Evolutionary conservation across 805 yeast species (phyloP).

Genomic region (Kodamaea nitidulidarum): DNA sequence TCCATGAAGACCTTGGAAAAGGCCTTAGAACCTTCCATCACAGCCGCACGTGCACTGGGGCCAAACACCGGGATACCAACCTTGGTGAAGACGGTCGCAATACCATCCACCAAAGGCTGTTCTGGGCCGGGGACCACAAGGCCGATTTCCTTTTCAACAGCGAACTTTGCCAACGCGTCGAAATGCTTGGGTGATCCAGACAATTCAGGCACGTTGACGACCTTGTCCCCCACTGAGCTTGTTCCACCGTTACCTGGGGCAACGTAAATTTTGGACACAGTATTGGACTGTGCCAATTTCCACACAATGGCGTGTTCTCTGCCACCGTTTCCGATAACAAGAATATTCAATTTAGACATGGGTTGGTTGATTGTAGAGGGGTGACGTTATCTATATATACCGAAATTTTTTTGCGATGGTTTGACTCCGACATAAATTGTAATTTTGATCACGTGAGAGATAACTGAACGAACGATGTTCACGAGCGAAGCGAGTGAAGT

Average conservation of each 20-base stretch:
- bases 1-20: constrained; percentile 93
- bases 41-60: constrained; percentile 87
- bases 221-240: constrained; percentile 39
- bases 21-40: constrained; percentile 95
- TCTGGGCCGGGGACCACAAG: constrained; percentile 98
- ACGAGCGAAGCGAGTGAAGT: too few species aligned
- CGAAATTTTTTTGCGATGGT: constrained; percentile 7
- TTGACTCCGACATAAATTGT: constrained; percentile 8
- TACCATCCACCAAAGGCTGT: constrained; percentile 95
- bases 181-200: constrained; percentile 67
- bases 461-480: too few species aligned
- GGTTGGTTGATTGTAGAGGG: constrained; percentile 1
- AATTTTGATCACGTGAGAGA: constrained; percentile 5
- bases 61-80: constrained; percentile 97
- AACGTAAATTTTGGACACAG: constrained; percentile 71
- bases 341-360: constrained; percentile 45
- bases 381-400: constrained; percentile 2
- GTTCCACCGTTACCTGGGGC: constrained; percentile 99
- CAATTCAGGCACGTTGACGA: constrained; percentile 62
- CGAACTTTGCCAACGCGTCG: constrained; percentile 65
- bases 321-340: constrained; percentile 96
- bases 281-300: constrained; percentile 77
- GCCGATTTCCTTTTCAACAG: constrained; percentile 57
- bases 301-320: constrained; percentile 97
- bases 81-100: constrained; percentile 62